Conservation (phyloP, 345 rosid genomes). For the Physaria fendleri region DNA sequence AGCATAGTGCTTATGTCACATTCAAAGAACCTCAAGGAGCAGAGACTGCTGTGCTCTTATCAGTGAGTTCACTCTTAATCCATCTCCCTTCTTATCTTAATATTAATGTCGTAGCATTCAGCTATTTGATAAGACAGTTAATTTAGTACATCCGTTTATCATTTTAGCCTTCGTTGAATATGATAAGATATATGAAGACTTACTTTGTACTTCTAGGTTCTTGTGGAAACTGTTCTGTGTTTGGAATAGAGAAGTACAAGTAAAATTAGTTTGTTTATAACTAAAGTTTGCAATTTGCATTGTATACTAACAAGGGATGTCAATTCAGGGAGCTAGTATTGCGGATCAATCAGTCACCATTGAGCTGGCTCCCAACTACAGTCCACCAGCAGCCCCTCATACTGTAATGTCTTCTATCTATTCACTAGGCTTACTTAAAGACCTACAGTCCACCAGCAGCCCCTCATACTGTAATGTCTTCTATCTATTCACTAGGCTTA, state of each 20-base stretch:
- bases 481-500: not conserved
- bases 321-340: constrained; percentile 70
- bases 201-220: not conserved
- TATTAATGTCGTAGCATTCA: not conserved
- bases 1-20: constrained; percentile 63
- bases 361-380: constrained; percentile 63
- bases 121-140: not conserved
- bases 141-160: not conserved
- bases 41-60: constrained; percentile 80
- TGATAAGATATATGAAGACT: not conserved
- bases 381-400: constrained; percentile 41
- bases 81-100: not conserved
- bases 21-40: constrained; percentile 84
- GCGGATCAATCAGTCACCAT: constrained; percentile 67
- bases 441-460: too few relatives aligned
- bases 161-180: not conserved
- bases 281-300: not conserved
- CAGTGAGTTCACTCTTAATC: constrained; percentile 39
- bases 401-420: constrained; percentile 41
- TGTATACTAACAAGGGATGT: constrained; percentile 3
- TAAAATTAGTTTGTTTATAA: not conserved
- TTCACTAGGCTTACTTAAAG: too few relatives aligned
- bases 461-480: too few relatives aligned
- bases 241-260: not conserved
- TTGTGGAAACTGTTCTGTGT: constrained; percentile 1